Conservation (phyloP, 2,329 filamentous ascomycete species). For the Monascus ruber region DNA sequence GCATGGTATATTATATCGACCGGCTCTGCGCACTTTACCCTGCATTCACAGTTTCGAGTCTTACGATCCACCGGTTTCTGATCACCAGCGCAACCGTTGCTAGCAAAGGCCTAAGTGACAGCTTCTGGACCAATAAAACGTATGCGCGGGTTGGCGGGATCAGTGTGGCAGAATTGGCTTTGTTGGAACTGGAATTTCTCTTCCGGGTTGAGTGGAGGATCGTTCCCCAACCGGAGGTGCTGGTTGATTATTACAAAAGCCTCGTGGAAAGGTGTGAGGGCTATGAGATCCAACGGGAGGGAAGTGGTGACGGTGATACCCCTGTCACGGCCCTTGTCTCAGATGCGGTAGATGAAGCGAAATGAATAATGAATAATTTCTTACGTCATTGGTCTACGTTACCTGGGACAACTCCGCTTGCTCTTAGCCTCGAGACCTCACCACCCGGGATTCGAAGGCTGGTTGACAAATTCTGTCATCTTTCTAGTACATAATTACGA, state of each 20-base stretch:
- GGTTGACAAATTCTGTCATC: no score
- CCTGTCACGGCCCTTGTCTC: background rate
- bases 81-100: slow-evolving; percentile 94
- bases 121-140: slow-evolving; percentile 96
- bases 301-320: background rate
- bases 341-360: no score
- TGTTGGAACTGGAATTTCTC: slow-evolving; percentile 87
- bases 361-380: no score
- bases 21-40: slow-evolving; percentile 83
- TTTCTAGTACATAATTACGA: no score
- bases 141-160: slow-evolving; percentile 92
- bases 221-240: slow-evolving; percentile 83
- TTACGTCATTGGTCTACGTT: background rate
- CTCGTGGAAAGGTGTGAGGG: slow-evolving; percentile 59
- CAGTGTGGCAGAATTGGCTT: slow-evolving; percentile 74
- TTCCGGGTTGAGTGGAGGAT: slow-evolving; percentile 93
- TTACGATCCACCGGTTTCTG: slow-evolving; percentile 93
- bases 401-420: background rate
- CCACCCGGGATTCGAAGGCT: no score
- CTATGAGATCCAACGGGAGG: slow-evolving; percentile 40
- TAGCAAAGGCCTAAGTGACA: slow-evolving; percentile 89
- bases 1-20: slow-evolving; percentile 99
- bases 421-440: no score
- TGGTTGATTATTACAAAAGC: slow-evolving; percentile 86
- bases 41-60: slow-evolving; percentile 88